Evolutionary conservation across 2,329 filamentous ascomycete species (phyloP).

Genomic region (Zalaria sp.): DNA sequence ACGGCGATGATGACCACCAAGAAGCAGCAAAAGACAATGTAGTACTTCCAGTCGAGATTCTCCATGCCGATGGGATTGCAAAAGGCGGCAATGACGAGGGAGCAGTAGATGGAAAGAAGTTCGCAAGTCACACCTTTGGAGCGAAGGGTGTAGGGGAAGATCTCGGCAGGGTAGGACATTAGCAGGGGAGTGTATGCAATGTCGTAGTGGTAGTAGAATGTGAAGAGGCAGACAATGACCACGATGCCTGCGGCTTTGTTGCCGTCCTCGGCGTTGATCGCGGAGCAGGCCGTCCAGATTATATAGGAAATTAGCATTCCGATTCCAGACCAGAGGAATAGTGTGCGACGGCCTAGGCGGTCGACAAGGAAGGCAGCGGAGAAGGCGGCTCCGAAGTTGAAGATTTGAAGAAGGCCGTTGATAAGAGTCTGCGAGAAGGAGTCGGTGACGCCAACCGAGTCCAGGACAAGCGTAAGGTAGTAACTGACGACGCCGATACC

Average conservation of each 20-base stretch:
- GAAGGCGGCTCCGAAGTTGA: slow-evolving; percentile 42
- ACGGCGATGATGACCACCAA: slow-evolving; percentile 16
- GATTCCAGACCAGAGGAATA: slow-evolving; percentile 17
- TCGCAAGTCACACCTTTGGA: slow-evolving; percentile 4
- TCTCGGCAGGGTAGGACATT: slow-evolving; percentile 14
- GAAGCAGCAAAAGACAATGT: slow-evolving; percentile 22
- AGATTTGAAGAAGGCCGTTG: slow-evolving; percentile 42
- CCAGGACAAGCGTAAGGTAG: slow-evolving; percentile 16
- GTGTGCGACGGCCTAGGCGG: slow-evolving; percentile 13
- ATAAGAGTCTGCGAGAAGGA: slow-evolving; percentile 20
- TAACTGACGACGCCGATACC: slow-evolving; percentile 34
- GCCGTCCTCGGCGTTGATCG: slow-evolving; percentile 33
- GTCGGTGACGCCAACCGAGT: slow-evolving; percentile 15
- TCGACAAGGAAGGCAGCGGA: slow-evolving; percentile 26
- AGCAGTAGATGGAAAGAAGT: slow-evolving; percentile 11
- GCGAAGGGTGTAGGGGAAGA: slow-evolving; percentile 12
- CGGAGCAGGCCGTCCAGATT: slow-evolving; percentile 24
- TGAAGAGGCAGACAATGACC: slow-evolving; percentile 25
- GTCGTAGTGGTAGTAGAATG: slow-evolving; percentile 24
- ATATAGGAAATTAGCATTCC: slow-evolving; percentile 24
- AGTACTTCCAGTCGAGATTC: slow-evolving; percentile 16
- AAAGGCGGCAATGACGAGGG: slow-evolving; percentile 13
- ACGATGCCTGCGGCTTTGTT: slow-evolving; percentile 16
- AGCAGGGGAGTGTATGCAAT: slow-evolving; percentile 18
- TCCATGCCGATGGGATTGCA: slow-evolving; percentile 25